A percentile compares a stretch with the other conserved stretches of the same genome.
Evolutionary conservation across 345 rosid species (phyloP).

Genomic region (Pistacia vera): DNA sequence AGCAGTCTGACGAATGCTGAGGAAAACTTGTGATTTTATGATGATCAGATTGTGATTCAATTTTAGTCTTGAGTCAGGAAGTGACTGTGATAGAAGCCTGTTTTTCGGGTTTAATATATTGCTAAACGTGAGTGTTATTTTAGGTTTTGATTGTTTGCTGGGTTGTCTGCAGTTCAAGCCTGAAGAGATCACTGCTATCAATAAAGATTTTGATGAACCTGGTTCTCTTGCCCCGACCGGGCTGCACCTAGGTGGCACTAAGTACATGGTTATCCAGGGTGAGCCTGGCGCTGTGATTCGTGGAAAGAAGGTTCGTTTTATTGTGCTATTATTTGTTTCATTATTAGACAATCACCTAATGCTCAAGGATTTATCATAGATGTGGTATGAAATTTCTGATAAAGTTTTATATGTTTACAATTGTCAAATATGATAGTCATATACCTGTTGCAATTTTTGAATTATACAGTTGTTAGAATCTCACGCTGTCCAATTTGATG

Average conservation of each 20-base stretch:
- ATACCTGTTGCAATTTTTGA: background rate
- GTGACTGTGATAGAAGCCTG: background rate
- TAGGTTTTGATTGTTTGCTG: background rate
- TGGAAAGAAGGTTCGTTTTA: constrained; percentile 61
- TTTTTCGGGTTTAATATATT: background rate
- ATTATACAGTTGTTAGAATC: background rate
- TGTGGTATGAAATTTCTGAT: background rate
- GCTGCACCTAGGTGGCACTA: constrained; percentile 49
- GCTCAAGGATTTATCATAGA: background rate
- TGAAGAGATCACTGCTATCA: constrained; percentile 50
- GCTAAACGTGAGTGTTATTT: background rate
- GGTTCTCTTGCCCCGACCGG: constrained; percentile 78
- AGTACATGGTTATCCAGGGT: constrained; percentile 64
- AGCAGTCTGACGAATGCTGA: too few relatives aligned
- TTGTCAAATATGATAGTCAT: background rate
- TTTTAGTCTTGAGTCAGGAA: background rate
- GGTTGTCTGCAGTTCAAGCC: constrained; percentile 48
- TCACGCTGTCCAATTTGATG: background rate
- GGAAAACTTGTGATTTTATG: background rate
- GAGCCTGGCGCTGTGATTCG: constrained; percentile 74
- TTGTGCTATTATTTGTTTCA: background rate
- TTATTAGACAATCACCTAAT: background rate
- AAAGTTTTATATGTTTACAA: background rate
- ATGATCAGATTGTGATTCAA: background rate
- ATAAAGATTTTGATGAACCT: constrained; percentile 69